Evolutionary conservation across 2,329 filamentous ascomycete genomes (phyloP), one percentile per base, ranked within the genome.

Genomic region (Alternaria arborescens): DNA sequence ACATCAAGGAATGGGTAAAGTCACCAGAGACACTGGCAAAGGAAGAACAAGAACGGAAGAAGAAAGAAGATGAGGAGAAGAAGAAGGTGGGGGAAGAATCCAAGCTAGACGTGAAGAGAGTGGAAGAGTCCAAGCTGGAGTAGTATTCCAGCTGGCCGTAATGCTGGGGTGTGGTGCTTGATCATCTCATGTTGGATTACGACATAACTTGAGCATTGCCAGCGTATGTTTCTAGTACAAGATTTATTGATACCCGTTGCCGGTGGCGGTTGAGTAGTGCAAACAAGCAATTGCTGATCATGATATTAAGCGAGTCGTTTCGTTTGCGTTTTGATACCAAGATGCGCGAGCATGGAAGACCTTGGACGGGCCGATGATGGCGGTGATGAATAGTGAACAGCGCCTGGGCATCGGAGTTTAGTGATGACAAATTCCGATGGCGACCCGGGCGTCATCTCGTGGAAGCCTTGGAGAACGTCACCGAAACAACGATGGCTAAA

Each of bases 1-100:
- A 85, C 24, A 75, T 81, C 44, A 88, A 87, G 70, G 82, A 87
- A 67, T 91, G 89, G 89, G 74, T 88, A 38, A 85, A 83, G 55
- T 72, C 73, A 0, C 65, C 67, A 16, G 64, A 70, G 18, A 69
- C 64, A 4, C 10, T 65, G 5, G 55, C 41, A 14, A 55, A 59
- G 28, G 60, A 72, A 20, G 58, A 68, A 16, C 57, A 66, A 3
- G 62, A 67, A 16, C 52, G 59, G 18, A 46, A 62, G 52, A 50
- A 62, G 58, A 51, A 60, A 5, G 40, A 58, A 16, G 46, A 59
- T 4, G 42, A 42, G 12, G 58, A 58, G 38, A 64, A 61, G 41
- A 63, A 66, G 30, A 43, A 58, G 5, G 56, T 24, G 2, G 18
- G 11, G 5, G 38, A 65, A 24, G 65, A 66, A 11, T 22, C 40